Conservation (phyloP, 768 basidiomycete genomes). For the Hygrocybe punicea region DNA sequence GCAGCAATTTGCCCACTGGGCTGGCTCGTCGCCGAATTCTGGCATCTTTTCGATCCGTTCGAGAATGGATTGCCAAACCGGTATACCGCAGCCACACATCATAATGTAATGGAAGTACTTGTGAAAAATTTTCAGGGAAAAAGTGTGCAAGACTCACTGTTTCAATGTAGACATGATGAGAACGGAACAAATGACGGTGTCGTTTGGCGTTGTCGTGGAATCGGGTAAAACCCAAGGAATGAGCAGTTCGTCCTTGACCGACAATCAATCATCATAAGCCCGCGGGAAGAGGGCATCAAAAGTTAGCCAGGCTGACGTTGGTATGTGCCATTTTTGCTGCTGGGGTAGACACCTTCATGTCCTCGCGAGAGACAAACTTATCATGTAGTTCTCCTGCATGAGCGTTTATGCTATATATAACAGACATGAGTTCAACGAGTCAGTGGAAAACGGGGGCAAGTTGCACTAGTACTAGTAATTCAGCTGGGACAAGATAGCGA, state of each 20-base stretch:
- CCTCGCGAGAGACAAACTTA: conserved; percentile 28
- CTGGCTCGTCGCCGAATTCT: conserved; percentile 33
- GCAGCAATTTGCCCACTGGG: conserved; percentile 40
- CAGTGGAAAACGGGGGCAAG: no score
- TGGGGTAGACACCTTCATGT: conserved; percentile 16
- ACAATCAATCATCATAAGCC: not conserved
- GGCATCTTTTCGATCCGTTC: conserved; percentile 38
- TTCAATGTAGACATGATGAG: conserved; percentile 44
- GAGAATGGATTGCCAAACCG: conserved; percentile 40
- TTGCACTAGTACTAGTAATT: conserved; percentile 36
- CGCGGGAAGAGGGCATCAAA: not conserved
- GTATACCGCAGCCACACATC: conserved; percentile 35
- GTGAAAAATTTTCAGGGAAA: not conserved
- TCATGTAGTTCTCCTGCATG: conserved; percentile 33
- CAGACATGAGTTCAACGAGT: not conserved
- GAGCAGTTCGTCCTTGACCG: conserved; percentile 24
- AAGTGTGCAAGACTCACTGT: not conserved
- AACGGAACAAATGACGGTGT: conserved; percentile 36
- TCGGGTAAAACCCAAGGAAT: conserved; percentile 41
- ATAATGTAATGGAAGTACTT: conserved; percentile 39
- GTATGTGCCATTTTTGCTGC: conserved; percentile 23
- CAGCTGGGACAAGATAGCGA: conserved; percentile 41
- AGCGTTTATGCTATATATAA: conserved; percentile 30
- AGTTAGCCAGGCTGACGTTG: conserved; percentile 23
- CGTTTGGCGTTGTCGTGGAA: conserved; percentile 42